Evolutionary conservation across 2,329 filamentous ascomycete genomes (phyloP), one percentile per base, ranked within the genome.

Genomic region (Apiospora koreana): DNA sequence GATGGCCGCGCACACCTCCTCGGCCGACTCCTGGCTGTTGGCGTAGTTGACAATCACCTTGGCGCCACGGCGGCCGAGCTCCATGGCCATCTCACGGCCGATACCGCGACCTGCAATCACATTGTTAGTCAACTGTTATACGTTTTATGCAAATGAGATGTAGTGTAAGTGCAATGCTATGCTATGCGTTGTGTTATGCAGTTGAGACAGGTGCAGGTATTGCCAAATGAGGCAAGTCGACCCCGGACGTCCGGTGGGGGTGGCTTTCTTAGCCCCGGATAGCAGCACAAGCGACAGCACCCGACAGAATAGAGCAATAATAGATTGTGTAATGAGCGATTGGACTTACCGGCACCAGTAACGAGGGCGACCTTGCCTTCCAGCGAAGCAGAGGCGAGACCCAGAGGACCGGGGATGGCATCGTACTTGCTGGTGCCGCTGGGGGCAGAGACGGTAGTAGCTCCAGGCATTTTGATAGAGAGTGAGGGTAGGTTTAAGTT

Each of bases 11-110:
- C 93, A 91, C 70, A 92, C 86, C 77, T 89, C 86, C 73, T 92
- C 86, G 69, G 92, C 92, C 25, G 90, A 87, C 68, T 88, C 85
- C 71, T 85, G 81, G 78, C 88, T 89, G 83, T 92, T 91, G 80
- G 90, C 88, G 81, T 91, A 91, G 86, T 91, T 91, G 79, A 91
- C 87, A 71, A 89, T 86, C 68, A 91, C 88, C 80, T 89, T 89
- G 75, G 90, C 90, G 68, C 90, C 90, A 71, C 89, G 88, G 72
- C 86, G 84, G 71, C 87, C 90, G 69, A 92, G 87, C 81, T 92
- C 89, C 69, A 88, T 83, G 68, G 90, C 90, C 85, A 92, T 92
- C 75, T 88, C 88, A 68, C 87, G 86, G 71, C 90, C 90, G 73
- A 92, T 92, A 74, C 90, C 90, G 79, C 90, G 88, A 76, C 88